phyloP scores from a whole-genome alignment of 306 rosid genomes.

The Trifolium subterraneum region DNA sequence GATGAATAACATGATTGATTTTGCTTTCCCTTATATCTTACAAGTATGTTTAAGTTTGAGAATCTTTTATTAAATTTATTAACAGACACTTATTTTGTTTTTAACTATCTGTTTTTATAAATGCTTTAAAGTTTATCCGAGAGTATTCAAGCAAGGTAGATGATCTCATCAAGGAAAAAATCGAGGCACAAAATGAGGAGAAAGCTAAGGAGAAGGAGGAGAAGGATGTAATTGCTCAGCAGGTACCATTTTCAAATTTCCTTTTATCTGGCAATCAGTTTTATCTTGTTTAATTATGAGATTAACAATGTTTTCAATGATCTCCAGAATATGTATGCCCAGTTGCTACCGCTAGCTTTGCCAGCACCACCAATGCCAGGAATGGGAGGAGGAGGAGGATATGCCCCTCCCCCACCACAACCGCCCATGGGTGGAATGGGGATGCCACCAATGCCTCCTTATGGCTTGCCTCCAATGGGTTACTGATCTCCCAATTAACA shows the following conservation, averaged over 20 bases:
- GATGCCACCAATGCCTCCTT: conserved; percentile 95
- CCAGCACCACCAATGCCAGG: conserved; percentile 98
- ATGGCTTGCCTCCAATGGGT: conserved; percentile 89
- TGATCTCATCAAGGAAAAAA: conserved; percentile 79
- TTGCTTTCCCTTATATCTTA: conserved; percentile 86
- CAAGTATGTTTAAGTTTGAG: conserved; percentile 55
- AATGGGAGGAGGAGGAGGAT: conserved; percentile 84
- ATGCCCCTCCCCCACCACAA: conserved; percentile 55
- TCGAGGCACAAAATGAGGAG: conserved; percentile 75
- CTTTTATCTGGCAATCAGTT: not conserved
- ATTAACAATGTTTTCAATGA: conserved; percentile 40
- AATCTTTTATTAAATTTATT: conserved; percentile 16
- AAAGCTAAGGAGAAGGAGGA: conserved; percentile 87
- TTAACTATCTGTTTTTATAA: conserved; percentile 9
- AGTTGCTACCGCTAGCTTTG: conserved; percentile 89
- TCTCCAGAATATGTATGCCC: conserved; percentile 96
- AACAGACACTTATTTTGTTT: conserved; percentile 14
- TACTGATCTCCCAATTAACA: conserved; percentile 38
- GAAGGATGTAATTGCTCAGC: conserved; percentile 83
- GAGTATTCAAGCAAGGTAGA: conserved; percentile 89
- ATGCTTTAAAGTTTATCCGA: conserved; percentile 67
- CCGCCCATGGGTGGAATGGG: conserved; percentile 91
- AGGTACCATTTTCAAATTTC: conserved; percentile 55
- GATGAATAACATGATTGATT: conserved; percentile 92
- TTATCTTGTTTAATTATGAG: conserved; percentile 21